phyloP scores from a whole-genome alignment of 2,329 filamentous ascomycete genomes.

The Daldinia eschscholtzii region DNA sequence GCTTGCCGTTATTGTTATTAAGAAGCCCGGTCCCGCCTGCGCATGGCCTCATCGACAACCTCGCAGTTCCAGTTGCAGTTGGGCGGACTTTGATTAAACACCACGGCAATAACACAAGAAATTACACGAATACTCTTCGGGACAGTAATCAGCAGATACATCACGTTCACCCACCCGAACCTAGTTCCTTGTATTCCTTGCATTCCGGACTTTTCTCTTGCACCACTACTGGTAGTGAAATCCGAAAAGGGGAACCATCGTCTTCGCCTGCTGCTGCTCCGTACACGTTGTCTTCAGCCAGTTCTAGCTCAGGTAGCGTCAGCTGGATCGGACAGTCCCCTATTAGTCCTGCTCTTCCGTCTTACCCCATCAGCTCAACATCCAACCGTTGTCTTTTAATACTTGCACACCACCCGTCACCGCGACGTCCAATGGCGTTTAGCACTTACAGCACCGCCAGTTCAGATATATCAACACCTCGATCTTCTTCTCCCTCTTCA shows the following conservation, averaged over 20 bases:
- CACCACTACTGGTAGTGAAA: conserved; percentile 49
- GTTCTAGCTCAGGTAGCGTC: conserved; percentile 23
- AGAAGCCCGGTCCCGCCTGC: conserved; percentile 45
- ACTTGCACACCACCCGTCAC: conserved; percentile 44
- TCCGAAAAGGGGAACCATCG: conserved; percentile 48
- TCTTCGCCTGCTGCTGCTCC: conserved; percentile 35
- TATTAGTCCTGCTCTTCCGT: conserved; percentile 38
- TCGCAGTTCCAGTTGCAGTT: conserved; percentile 21
- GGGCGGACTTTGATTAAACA: conserved; percentile 42
- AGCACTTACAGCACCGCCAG: conserved; percentile 61
- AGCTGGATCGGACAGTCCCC: conserved; percentile 41
- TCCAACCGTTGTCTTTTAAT: conserved; percentile 43
- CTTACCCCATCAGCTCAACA: conserved; percentile 43
- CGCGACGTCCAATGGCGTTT: conserved; percentile 59
- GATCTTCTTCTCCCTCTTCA: conserved; percentile 66
- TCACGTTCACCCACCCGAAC: conserved; percentile 47
- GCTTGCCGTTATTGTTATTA: conserved; percentile 43
- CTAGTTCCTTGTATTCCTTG: conserved; percentile 49
- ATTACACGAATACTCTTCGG: conserved; percentile 38
- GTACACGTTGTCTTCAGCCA: conserved; percentile 32
- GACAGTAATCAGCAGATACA: conserved; percentile 44
- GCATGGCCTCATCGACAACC: conserved; percentile 40
- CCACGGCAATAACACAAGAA: conserved; percentile 38
- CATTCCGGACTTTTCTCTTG: conserved; percentile 52
- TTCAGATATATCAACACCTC: conserved; percentile 67